Base-by-base conservation (phyloP, 257 asterid genomes). In the Petunia axillaris region DNA sequence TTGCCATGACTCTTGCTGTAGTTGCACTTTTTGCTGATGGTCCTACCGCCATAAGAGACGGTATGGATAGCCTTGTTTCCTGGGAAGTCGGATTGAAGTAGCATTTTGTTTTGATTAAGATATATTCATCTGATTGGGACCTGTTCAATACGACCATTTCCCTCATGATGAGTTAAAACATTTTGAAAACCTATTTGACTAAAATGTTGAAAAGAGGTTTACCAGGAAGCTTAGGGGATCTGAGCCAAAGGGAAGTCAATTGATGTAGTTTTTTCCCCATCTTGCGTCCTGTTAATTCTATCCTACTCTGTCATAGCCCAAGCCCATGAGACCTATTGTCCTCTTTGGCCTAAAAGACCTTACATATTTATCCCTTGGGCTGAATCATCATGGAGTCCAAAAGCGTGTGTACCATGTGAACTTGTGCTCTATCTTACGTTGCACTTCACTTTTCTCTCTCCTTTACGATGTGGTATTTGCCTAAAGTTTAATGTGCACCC, bases 1-100 rank as follows among this genome's bases (percentile, higher is more conserved):
- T 95, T 40, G 99, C 99, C 83, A 93, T 95, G 99, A 95, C 99
- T 78, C 97, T 95, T 81, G 97, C 97, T 76, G 98, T 95, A 1
- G 97, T 93, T 53, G 99, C 99, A 54, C 97, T 95, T 79, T 93
- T 84, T 59, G 99, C 99, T 71, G 97, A 95, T 79, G 99, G 98
- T 4, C 92, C 99, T 80, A 92, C 99, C 60, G 86, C 97, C 75
- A 92, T 95, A 52, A 90, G 98, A 93, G 99, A 95, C 50, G 99
- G 98, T 95, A 91, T 73, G 85, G 2, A 50, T 46, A 13, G 5
- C 82, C 44, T 73, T 40, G 40, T 82, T 58, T 57, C 48, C 76
- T 60, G 43, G 55, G 71, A 16, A 35, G 41, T 63, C 10, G 8
- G 46, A 36, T 13, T 77, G 0, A 15, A 76, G 50, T 40, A 41